phyloP scores from a whole-genome alignment of 2,329 filamentous ascomycete genomes.

The Cadophora sp. region DNA sequence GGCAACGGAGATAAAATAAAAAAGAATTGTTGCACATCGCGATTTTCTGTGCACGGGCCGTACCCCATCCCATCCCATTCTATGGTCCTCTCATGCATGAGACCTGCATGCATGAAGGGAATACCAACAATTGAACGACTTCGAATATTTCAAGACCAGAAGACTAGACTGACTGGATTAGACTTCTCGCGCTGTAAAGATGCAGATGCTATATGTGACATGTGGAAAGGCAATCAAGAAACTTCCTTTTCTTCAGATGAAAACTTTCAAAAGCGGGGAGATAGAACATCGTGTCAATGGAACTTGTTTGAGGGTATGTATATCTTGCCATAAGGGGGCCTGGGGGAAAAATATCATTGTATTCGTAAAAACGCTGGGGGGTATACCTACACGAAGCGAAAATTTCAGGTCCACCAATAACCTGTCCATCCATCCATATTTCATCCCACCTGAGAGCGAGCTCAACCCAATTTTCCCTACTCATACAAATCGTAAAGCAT shows the following conservation, averaged over 20 bases:
- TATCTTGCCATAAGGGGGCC: too few species aligned
- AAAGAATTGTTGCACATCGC: slow-evolving; percentile 13
- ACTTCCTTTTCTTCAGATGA: too few species aligned
- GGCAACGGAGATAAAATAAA: too few species aligned
- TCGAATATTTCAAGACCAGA: too few species aligned
- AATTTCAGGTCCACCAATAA: not conserved
- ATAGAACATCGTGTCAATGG: not conserved
- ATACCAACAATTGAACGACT: not conserved
- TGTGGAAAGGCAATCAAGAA: too few species aligned
- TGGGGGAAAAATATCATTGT: not conserved
- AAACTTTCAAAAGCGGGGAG: too few species aligned
- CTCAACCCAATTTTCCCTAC: not conserved
- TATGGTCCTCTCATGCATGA: not conserved
- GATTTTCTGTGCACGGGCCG: slow-evolving; percentile 14
- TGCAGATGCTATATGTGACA: not conserved
- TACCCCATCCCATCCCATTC: not conserved
- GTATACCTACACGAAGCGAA: slow-evolving; percentile 20
- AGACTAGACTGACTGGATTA: too few species aligned
- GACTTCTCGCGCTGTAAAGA: too few species aligned
- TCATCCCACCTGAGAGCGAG: not conserved
- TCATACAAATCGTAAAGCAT: slow-evolving; percentile 17
- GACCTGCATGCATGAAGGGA: not conserved
- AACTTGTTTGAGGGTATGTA: too few species aligned
- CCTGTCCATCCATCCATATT: not conserved
- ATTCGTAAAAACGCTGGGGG: slow-evolving; percentile 13